Base-by-base conservation (phyloP, 176 grass and related monocot species). In the Poa pratensis region DNA sequence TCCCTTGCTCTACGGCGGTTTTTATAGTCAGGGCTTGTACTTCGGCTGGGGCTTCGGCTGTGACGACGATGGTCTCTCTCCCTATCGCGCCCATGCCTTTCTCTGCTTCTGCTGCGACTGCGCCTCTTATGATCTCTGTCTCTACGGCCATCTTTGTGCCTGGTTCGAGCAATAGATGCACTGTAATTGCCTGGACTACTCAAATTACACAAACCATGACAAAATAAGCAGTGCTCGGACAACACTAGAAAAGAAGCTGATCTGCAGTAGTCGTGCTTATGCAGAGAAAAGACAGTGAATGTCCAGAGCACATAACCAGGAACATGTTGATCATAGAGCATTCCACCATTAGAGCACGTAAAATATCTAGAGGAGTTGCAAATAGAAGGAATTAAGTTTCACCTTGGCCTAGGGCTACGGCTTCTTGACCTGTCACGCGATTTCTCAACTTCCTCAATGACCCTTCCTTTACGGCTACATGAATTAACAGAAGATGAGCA, bases 391-490 rank as follows among this genome's bases (percentile, higher is more conserved):
- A 72, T 18, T 11, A 70, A 63, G 7, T 14, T 78, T 88, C 64
- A 95, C 95, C 95, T 93, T 77, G 87, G 79, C 55, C 85, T 90
- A 69, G 95, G 95, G 81, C 95, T 98, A 54, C 57, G 87, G 77
- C 96, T 98, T 89, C 96, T 95, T 54, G 96, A 98, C 66, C 88
- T 94, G 28, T 91, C 94, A 59, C 10, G 64, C 80, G 89, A 81
- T 85, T 42, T 90, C 61, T 85, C 84, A n/a, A 84, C 61, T 5
- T 7, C 86, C 86, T 98, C 96, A 79, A 71, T 80, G 58, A 98
- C 85, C 71, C 85, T 98, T 89, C 96, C 96, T 83, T 94, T 95
- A 2, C 79, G 91, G 65, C 96, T 98, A 82, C 28, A 91, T 24
- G 49, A 27, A 78, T 27, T 50, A 69, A 79, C 12, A 43, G 19